phyloP scores from a whole-genome alignment of 2,329 filamentous ascomycete species.

The Trichoderma breve region DNA sequence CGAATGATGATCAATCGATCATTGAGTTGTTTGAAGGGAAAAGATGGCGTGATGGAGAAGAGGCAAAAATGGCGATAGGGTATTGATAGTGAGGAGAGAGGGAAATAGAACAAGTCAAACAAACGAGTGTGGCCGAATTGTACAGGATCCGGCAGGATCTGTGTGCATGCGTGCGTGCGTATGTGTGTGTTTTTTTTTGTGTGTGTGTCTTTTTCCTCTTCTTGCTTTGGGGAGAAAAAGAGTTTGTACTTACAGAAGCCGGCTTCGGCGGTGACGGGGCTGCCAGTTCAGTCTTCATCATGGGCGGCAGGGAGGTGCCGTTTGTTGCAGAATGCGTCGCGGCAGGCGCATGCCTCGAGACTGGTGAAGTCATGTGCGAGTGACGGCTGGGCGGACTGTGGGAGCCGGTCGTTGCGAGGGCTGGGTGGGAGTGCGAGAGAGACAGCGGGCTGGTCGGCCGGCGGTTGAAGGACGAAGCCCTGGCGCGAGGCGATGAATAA shows the following conservation, averaged over 20 bases:
- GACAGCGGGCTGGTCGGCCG: constrained; percentile 51
- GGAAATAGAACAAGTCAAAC: neutral
- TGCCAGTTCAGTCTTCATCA: constrained; percentile 41
- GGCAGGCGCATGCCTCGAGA: constrained; percentile 43
- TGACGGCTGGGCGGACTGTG: constrained; percentile 44
- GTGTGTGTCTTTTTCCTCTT: neutral
- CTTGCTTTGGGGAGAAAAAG: neutral
- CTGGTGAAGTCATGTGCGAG: constrained; percentile 48
- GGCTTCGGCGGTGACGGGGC: constrained; percentile 42
- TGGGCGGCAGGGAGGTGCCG: constrained; percentile 39
- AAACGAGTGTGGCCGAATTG: neutral
- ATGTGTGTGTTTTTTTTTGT: neutral
- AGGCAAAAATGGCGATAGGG: neutral
- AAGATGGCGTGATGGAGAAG: neutral
- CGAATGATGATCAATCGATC: neutral
- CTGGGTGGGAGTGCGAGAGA: constrained; percentile 50
- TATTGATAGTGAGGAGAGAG: neutral
- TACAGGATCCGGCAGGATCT: neutral
- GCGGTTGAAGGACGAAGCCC: constrained; percentile 39
- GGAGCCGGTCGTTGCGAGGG: constrained; percentile 41
- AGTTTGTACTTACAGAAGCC: constrained; percentile 25
- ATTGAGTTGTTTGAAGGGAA: neutral
- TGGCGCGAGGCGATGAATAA: constrained; percentile 49
- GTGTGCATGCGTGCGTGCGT: neutral
- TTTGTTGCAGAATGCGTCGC: constrained; percentile 42